phyloP scores from a whole-genome alignment of 2,329 filamentous ascomycete genomes.

The Epichloe brachyelytri region DNA sequence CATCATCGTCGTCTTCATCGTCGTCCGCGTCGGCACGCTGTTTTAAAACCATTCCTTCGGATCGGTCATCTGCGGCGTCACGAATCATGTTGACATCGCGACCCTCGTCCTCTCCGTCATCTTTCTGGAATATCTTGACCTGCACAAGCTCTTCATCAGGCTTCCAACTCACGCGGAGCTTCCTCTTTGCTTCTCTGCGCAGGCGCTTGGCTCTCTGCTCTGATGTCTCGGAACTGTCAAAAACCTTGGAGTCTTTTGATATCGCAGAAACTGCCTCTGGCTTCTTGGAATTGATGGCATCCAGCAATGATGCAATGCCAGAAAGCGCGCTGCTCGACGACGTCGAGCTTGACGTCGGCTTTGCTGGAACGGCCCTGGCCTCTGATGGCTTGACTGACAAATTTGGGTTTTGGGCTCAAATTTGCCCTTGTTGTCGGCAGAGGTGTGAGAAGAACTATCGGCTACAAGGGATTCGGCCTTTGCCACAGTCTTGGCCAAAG shows the following conservation, averaged over 20 bases:
- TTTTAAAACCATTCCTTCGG: slow-evolving; percentile 58
- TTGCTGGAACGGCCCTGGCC: slow-evolving; percentile 11
- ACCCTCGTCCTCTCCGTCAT: slow-evolving; percentile 57
- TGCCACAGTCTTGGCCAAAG: slow-evolving; percentile 26
- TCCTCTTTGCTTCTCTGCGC: slow-evolving; percentile 58
- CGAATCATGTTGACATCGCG: slow-evolving; percentile 55
- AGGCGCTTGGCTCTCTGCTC: slow-evolving; percentile 55
- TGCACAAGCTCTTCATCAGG: slow-evolving; percentile 53
- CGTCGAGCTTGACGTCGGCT: slow-evolving; percentile 8
- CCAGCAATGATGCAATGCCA: slow-evolving; percentile 41
- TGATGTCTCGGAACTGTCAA: slow-evolving; percentile 47
- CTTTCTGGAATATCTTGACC: slow-evolving; percentile 57
- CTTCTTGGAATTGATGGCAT: slow-evolving; percentile 33
- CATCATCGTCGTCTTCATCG: slow-evolving; percentile 46
- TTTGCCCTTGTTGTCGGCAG: slow-evolving; percentile 20
- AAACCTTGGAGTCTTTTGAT: slow-evolving; percentile 35
- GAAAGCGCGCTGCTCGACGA: slow-evolving; percentile 23
- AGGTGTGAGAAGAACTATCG: slow-evolving; percentile 14
- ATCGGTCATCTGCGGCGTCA: slow-evolving; percentile 60
- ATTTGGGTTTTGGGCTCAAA: slow-evolving; percentile 13
- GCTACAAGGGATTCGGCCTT: slow-evolving; percentile 22
- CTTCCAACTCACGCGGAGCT: slow-evolving; percentile 60
- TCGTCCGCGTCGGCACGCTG: slow-evolving; percentile 33
- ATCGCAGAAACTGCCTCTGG: slow-evolving; percentile 28
- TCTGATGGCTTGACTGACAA: slow-evolving; percentile 14